Conservation (phyloP, 2,329 filamentous ascomycete genomes). For the Blastomyces emzantsi region DNA sequence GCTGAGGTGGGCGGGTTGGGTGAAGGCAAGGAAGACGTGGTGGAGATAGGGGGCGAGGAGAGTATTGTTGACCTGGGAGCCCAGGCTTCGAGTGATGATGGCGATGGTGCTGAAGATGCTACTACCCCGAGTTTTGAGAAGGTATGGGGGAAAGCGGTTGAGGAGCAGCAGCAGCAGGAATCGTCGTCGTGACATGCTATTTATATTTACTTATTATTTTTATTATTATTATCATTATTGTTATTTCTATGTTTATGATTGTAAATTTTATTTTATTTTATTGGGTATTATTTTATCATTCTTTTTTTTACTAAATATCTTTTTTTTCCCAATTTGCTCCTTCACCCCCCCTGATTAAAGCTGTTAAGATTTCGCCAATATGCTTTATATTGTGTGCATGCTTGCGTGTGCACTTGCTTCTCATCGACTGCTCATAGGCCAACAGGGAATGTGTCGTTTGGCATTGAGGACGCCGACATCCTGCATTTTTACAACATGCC, state of each 20-base stretch:
- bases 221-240: background rate
- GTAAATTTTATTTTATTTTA: background rate
- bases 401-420: too few relatives aligned
- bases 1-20: background rate
- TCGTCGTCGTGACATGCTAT: background rate
- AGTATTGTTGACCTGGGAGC: slow-evolving; percentile 3
- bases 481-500: too few relatives aligned
- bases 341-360: too few relatives aligned
- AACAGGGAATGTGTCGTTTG: too few relatives aligned
- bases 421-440: too few relatives aligned
- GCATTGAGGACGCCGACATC: too few relatives aligned
- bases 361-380: slow-evolving; percentile 25
- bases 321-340: too few relatives aligned
- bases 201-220: slow-evolving; percentile 25
- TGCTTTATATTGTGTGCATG: background rate
- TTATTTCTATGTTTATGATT: background rate
- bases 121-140: slow-evolving; percentile 12
- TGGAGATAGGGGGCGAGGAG: background rate
- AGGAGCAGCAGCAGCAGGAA: background rate
- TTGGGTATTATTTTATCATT: background rate
- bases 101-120: too few relatives aligned
- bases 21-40: background rate
- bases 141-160: slow-evolving; percentile 17
- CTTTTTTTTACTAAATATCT: too few relatives aligned
- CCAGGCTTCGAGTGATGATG: background rate